These are phyloP conservation scores for Aspergillus sergii DNA, from an alignment of 2,329 filamentous ascomycete genomes.

Conservation along the genomic window DNA sequence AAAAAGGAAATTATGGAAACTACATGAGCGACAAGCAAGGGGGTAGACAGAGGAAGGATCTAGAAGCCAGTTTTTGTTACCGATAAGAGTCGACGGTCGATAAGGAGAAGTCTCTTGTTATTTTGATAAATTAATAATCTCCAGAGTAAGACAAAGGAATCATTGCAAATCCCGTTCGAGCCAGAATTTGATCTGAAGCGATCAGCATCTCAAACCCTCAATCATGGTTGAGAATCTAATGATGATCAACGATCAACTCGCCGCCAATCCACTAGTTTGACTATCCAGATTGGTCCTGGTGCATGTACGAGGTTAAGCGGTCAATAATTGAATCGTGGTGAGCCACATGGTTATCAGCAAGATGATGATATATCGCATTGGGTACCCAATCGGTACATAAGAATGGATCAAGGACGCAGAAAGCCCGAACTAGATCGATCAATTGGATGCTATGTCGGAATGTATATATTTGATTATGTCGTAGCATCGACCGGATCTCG, in stretches of 20 bases:
- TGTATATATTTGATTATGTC: neutral
- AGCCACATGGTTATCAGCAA: constrained; percentile 14
- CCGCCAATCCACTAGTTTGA: constrained; percentile 10
- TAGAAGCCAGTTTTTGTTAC: constrained; percentile 3
- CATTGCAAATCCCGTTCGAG: neutral
- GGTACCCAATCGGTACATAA: neutral
- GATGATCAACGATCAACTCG: constrained; percentile 16
- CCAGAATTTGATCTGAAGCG: neutral
- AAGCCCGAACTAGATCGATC: neutral
- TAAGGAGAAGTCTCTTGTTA: neutral
- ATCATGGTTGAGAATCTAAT: neutral
- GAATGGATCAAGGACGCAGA: neutral
- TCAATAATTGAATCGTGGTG: constrained; percentile 11
- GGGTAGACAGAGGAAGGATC: constrained; percentile 3
- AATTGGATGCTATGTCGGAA: neutral
- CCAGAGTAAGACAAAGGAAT: neutral
- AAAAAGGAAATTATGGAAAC: neutral
- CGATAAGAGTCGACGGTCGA: neutral
- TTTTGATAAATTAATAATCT: too few relatives aligned
- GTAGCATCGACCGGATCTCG: neutral
- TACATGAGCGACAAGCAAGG: neutral
- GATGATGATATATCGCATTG: neutral
- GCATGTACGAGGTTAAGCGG: constrained; percentile 8
- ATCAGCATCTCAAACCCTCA: neutral
- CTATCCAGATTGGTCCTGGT: neutral